Evolutionary conservation across 352 stramenopile species (phyloP).

Genomic region (Phytopythium sindhum): DNA sequence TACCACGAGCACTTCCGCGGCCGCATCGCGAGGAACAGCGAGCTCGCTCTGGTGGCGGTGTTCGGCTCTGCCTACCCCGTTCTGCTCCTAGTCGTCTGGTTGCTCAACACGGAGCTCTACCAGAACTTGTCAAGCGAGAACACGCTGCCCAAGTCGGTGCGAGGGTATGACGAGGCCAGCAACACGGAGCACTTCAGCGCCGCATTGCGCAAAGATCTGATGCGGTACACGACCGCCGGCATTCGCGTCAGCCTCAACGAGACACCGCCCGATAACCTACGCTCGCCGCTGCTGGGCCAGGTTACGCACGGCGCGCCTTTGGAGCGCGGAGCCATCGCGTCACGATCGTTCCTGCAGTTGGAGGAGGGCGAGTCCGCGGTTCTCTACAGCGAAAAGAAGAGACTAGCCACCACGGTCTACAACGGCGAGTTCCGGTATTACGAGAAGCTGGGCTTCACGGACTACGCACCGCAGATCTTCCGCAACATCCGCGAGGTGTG

Average conservation of each 20-base stretch:
- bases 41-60: slow-evolving; percentile 60
- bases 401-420: slow-evolving; percentile 77
- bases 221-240: slow-evolving; percentile 81
- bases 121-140: slow-evolving; percentile 76
- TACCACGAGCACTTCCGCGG: slow-evolving; percentile 68
- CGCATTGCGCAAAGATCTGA: slow-evolving; percentile 76
- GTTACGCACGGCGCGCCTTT: slow-evolving; percentile 27
- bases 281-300: slow-evolving; percentile 38
- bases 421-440: slow-evolving; percentile 83
- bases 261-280: slow-evolving; percentile 37
- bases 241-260: slow-evolving; percentile 80
- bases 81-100: slow-evolving; percentile 69
- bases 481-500: slow-evolving; percentile 79
- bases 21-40: slow-evolving; percentile 45
- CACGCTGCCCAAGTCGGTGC: slow-evolving; percentile 49
- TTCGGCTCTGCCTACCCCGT: slow-evolving; percentile 70
- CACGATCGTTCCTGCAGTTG: slow-evolving; percentile 54
- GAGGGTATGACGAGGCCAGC: slow-evolving; percentile 27
- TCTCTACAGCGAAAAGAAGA: slow-evolving; percentile 82
- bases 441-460: slow-evolving; percentile 84
- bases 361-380: slow-evolving; percentile 53
- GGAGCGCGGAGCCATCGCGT: slow-evolving; percentile 37
- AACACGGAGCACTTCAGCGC: slow-evolving; percentile 81
- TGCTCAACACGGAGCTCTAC: slow-evolving; percentile 82
- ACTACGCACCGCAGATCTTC: slow-evolving; percentile 84